Base-by-base conservation (phyloP, 2,329 filamentous ascomycete species). In the Laburnicola sp. region DNA sequence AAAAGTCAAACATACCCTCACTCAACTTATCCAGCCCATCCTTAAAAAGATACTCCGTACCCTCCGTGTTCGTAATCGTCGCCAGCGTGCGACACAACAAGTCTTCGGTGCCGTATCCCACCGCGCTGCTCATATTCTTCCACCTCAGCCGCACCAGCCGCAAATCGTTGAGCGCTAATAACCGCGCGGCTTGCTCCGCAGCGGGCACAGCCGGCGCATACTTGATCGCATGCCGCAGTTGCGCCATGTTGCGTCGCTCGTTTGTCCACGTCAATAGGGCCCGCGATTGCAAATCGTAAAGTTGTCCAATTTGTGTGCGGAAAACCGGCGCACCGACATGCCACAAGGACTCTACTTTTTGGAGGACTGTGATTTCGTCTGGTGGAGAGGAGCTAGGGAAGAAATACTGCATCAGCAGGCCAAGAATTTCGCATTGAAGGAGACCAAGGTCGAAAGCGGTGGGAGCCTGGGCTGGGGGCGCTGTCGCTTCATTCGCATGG, bases 111-210 rank as follows among this genome's bases (percentile, higher is more conserved):
- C 66, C 67, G 32, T 65, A 35, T 1, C 68, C 66, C 10, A 69
- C 66, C 4, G 65, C 54, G 2, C 57, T 59, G 37, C 65, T 69
- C 68, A 72, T 70, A 16, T 67, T 66, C 55, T 70, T 72, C 69
- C 69, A 72, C 51, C 69, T 71, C 26, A 71, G 47, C 9, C 66
- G 51, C 60, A 71, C 65, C 5, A 66, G 59, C 21, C 69, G 57
- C 6, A 71, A 56, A 35, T 71, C 69, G 40, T 71, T 71, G 61
- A 71, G 66, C 0, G 68, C 68, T 1, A 71, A 51, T 1, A 71
- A 54, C 0, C 68, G 63, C 30, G 70, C 69, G 11, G 68, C 61
- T 10, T 70, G 59, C 23, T 63, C 68, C 2, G 62, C 43, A 21
- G 61, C 58, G 2, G 48, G 55, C 6, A 68, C 54, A 7, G 65